A percentile compares a stretch with the other conserved stretches of the same genome.
phyloP scores from a whole-genome alignment of 768 basidiomycete species.

The Boletus reticuloceps region DNA sequence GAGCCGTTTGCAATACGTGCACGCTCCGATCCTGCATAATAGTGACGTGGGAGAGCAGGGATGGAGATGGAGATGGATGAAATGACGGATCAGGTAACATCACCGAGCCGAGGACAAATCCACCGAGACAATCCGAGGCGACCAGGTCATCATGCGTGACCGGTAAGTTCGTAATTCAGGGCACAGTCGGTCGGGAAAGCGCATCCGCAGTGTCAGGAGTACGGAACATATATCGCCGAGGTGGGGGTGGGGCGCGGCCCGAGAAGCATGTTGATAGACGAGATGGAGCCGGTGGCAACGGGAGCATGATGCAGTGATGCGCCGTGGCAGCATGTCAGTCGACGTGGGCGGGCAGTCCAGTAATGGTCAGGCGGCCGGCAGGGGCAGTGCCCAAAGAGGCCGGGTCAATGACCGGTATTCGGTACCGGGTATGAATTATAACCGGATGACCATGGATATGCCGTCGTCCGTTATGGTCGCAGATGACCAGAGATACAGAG shows the following conservation, averaged over 20 bases:
- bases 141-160: neutral
- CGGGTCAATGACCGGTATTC: neutral
- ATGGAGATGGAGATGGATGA: neutral
- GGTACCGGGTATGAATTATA: conserved; percentile 11
- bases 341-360: neutral
- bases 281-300: conserved; percentile 2
- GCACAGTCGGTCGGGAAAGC: neutral
- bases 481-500: neutral
- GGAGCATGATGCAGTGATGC: conserved; percentile 1
- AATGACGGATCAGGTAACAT: neutral
- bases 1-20: conserved; percentile 83
- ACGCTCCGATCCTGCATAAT: conserved; percentile 66
- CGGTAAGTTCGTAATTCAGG: conserved; percentile 4
- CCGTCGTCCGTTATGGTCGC: neutral
- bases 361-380: neutral
- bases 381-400: conserved; percentile 4
- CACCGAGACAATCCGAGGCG: neutral
- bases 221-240: neutral
- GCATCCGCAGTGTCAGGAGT: neutral
- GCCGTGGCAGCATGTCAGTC: no score
- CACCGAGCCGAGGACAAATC: conserved; percentile 14
- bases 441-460: conserved; percentile 2
- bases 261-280: neutral
- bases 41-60: conserved; percentile 3
- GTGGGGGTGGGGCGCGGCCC: neutral